Base-by-base conservation (phyloP, 257 asterid species). In the Lantana camara region DNA sequence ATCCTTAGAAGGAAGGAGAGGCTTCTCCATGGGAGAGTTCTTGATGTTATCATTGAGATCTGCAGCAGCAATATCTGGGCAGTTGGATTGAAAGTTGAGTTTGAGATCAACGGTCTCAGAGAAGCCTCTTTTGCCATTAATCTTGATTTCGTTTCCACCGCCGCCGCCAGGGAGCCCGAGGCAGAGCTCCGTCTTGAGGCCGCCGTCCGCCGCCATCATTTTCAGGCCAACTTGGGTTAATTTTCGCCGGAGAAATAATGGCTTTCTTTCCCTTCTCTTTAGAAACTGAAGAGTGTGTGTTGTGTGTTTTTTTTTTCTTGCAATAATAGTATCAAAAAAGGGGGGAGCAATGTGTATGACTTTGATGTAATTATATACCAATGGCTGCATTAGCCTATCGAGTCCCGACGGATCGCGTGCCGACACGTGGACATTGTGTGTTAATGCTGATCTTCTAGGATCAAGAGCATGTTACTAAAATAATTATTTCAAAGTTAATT, bases 381-480 rank as follows among this genome's bases (percentile, higher is more conserved):
- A 78, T 34, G 71, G 52, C 5, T 52, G 83, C 63, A 57, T 70
- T 67, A 34, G 64, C 44, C 54, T 70, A 70, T 70, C 72, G 14
- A 32, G 53, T 63, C 12, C 23, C 19, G 56, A 53, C 76, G 34
- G 11, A 44, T 74, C 5, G 54, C 38, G 30, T 23, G 66, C 15
- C 21, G 95, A 83, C 96, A 85, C 93, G 90, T 88, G 93, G 85
- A 52, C 0, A 1, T 1, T 58, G 32, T 1, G 66, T 63, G 14
- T 14, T 9, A 59, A 50, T 74, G 76, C 68, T 70, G 81, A 80
- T 78, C 72, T 71, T 76, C 42, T 81, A 75, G 89, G 95, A 87
- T 87, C 97, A 79, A 73, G 76, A 65, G 80, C 95, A 90, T 83
- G 95, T 83, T 86, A 76, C 87, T 77, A 74, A 69, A 70, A 75